phyloP scores from a whole-genome alignment of 2,329 filamentous ascomycete genomes.

The Hypoxylon rubiginosum region DNA sequence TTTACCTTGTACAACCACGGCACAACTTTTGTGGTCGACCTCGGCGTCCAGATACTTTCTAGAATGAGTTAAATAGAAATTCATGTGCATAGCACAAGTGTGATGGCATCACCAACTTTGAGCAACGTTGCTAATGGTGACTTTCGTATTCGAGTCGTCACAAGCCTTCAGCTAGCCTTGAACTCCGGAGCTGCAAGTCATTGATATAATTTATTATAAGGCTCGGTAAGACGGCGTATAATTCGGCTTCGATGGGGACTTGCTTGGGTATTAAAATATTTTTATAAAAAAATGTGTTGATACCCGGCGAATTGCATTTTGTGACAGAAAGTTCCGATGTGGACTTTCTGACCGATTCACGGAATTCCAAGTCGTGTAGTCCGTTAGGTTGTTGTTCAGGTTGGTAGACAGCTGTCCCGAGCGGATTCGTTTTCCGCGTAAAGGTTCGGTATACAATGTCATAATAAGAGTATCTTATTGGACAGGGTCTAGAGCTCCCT shows the following conservation, averaged over 20 bases:
- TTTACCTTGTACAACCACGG: conserved; percentile 11
- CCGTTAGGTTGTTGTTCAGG: conserved; percentile 11
- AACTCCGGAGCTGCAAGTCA: background rate
- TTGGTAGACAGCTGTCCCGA: conserved; percentile 30
- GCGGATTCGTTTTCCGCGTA: conserved; percentile 32
- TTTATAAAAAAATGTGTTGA: background rate
- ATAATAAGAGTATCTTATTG: conserved; percentile 19
- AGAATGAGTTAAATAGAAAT: conserved; percentile 23
- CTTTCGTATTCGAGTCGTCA: conserved; percentile 26
- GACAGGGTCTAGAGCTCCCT: conserved; percentile 28
- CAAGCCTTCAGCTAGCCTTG: background rate
- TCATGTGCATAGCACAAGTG: conserved; percentile 2
- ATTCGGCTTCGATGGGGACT: conserved; percentile 1
- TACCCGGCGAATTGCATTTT: background rate
- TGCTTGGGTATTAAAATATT: background rate
- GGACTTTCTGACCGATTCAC: conserved; percentile 7
- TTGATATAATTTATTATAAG: background rate
- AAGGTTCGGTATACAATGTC: conserved; percentile 27
- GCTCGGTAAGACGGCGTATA: background rate
- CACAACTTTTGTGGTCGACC: conserved; percentile 3
- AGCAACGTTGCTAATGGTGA: conserved; percentile 14
- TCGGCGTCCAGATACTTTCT: conserved; percentile 34
- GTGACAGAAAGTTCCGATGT: background rate
- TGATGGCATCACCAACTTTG: conserved; percentile 29
- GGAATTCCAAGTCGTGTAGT: conserved; percentile 19